Evolutionary conservation across 2,329 filamentous ascomycete genomes (phyloP), one percentile per base, ranked within the genome.

Genomic region (Lasiodiplodia sp.): DNA sequence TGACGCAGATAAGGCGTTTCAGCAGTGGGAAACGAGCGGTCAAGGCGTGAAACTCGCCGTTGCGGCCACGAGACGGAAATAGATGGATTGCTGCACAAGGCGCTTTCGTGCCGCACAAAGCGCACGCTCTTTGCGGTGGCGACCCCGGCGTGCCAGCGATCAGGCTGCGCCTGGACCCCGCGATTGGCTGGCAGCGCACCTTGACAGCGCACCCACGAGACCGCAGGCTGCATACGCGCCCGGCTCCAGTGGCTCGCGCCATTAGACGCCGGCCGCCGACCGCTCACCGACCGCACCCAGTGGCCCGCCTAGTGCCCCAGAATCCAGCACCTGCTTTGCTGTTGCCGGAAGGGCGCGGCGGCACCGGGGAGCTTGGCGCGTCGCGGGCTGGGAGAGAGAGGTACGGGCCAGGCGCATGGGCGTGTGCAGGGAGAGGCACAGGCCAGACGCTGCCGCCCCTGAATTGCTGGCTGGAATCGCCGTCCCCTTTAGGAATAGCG

Each of bases 221-320:
- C 58, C 31, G 58, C 58, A 12, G 28, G 57, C 44, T 64, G 57
- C 57, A 60, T 60, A 65, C 31, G 47, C 62, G 62, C 62, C 62
- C n/a, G 62, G 62, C 62, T 37, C 62, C 47, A 23, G n/a, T 40
- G 60, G 49, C 44, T 37, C 31, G 47, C 28, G 12, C 44, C 21
- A 23, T 23, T 37, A 44, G 56, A 44, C 56, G 56, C 56, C 56
- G 25, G 44, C 31, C 44, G 47, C 60, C 60, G 60, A 51, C 28
- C 60, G 14, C 11, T 11, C 28, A 53, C 60, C 60, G 60, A 21
- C 55, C 25, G 6, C 55, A 2, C 4, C 31, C 25, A 37, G 16
- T 34, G 55, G 25, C 28, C 37, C 7, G 55, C 55, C 21, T 23
- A 53, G 51, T 28, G 28, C 60, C 7, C 16, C 23, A 18, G 49